Base-by-base conservation (phyloP, 1,284 basidiomycete genomes). In the Earliella scabrosa region DNA sequence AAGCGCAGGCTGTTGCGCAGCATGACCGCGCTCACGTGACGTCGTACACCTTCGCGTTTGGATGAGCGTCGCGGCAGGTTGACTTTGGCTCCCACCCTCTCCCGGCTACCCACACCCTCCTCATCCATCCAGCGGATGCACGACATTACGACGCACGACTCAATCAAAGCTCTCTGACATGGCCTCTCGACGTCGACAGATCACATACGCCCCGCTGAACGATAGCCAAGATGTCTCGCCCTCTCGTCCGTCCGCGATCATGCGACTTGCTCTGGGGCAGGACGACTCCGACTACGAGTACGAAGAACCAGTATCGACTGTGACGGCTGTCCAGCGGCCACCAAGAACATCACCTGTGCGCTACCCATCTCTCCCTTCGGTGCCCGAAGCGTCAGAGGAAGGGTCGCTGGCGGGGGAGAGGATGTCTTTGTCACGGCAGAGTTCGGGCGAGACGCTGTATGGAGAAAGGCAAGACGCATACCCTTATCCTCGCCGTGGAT, bases 341-440 rank as follows among this genome's bases (percentile, higher is more conserved):
- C 60, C 40, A 40, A 53, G 59, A 18, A 61, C 60, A 8, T 66
- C 61, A 0, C 63, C 65, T 4, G 38, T 58, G 5, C 59, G 63
- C 11, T 60, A 63, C 18, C 65, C 65, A 4, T 65, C 63, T 48
- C 50, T 67, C 11, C 63, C 65, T 4, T 43, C 65, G 6, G 63
- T 68, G 1, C 60, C 58, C 2, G 66, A 68, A 50, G 63, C 50
- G 0, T 64, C 66, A 1, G 66, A 66, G 39, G 64, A 66, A 29
- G 60, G 61, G 23, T 63, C 62, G 6, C 49, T 56, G 5, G 47
- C 50, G 2, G 58, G 54, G 14, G 61, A 67, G 18, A 52, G 61
- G 26, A 54, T 60, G 13, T 66, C 64, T 2, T 47, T 64, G 0
- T 63, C 65, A 1, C 60, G 63, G 44, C 61, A 62, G 21, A 68